Conservation (phyloP, 106 monocot genomes). For the Gastrodia elata region DNA sequence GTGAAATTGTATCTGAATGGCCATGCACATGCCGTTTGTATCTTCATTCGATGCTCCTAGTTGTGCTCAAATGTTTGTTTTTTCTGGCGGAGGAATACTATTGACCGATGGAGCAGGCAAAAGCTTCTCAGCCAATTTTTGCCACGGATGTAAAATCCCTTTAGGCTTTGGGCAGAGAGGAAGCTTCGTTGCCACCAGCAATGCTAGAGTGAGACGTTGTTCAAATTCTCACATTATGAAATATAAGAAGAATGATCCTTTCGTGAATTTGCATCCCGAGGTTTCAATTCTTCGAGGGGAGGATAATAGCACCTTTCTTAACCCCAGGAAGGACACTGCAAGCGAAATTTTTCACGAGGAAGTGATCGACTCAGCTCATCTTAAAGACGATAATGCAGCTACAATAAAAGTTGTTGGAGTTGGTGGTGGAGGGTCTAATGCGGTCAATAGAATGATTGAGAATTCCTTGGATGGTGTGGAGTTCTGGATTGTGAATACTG, state of each 20-base stretch:
- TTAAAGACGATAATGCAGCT: constrained; percentile 45
- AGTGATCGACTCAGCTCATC: constrained; percentile 11
- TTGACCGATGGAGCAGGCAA: neutral
- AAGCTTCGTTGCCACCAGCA: neutral
- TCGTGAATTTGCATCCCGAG: constrained; percentile 80
- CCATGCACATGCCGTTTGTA: neutral
- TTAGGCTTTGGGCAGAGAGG: neutral
- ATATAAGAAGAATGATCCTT: constrained; percentile 43
- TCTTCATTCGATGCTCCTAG: neutral
- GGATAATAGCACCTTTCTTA: constrained; percentile 16
- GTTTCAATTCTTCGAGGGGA: constrained; percentile 69
- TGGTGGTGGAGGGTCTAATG: constrained; percentile 97
- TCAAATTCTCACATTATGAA: constrained; percentile 3
- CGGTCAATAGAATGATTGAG: constrained; percentile 96
- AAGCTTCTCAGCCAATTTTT: constrained; percentile 4
- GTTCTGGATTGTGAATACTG: constrained; percentile 99
- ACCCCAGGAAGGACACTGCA: constrained; percentile 25
- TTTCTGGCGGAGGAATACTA: neutral
- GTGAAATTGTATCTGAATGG: neutral
- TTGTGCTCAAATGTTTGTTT: neutral
- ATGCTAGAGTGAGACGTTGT: neutral
- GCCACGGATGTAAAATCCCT: neutral
- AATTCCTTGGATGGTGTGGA: constrained; percentile 88
- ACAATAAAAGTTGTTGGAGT: constrained; percentile 97
- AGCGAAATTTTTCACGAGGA: constrained; percentile 11